Evolutionary conservation across 495 filamentous ascomycete species (phyloP), one percentile per base, ranked within the genome.

Genomic region (Hypoxylon perforatum): DNA sequence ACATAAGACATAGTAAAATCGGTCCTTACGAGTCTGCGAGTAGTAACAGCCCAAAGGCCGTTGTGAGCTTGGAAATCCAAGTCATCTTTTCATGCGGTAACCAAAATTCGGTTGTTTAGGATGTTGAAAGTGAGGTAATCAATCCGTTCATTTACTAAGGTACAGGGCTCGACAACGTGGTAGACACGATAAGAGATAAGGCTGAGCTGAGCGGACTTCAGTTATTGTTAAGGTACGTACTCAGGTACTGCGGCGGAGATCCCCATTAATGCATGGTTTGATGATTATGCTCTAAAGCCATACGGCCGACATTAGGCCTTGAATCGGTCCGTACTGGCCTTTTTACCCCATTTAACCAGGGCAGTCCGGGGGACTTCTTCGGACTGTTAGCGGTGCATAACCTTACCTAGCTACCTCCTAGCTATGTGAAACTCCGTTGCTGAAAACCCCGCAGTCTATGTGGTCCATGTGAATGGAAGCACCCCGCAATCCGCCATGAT

Each of bases 21-120:
- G 61, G 49, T 41, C 21, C 90, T 73, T 85, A 93, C 91, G 90
- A 89, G 75, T 93, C 90, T 11, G 83, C 86, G 8, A 93, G 83
- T 52, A 92, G 78, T 54, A 92, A 57, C 4, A 89, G 77, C 57
- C 91, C 91, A 47, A 92, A 78, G 62, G 84, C 73, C 28, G 88
- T 91, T 48, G 88, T 81, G 33, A 86, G 62, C 60, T 85, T 86
- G 28, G 90, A 88, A 60, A 90, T 72, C 80, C 87, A 88, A 62
- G 87, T 86, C 90, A 92, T 92, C 12, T 66, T 60, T 41, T 49
- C 15, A 17, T n/a, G 25, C 8, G 15, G 19, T 18, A n/a, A 28
- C 10, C 10, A 11, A 22, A 22, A 45, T 22, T 17, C 21, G 42
- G 42, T 21, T 19, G 42, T 44, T 45, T 28, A 3, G 25, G 42